Evolutionary conservation across 2,329 filamentous ascomycete species (phyloP), one percentile per base, ranked within the genome.

Genomic region (Fusarium redolens): DNA sequence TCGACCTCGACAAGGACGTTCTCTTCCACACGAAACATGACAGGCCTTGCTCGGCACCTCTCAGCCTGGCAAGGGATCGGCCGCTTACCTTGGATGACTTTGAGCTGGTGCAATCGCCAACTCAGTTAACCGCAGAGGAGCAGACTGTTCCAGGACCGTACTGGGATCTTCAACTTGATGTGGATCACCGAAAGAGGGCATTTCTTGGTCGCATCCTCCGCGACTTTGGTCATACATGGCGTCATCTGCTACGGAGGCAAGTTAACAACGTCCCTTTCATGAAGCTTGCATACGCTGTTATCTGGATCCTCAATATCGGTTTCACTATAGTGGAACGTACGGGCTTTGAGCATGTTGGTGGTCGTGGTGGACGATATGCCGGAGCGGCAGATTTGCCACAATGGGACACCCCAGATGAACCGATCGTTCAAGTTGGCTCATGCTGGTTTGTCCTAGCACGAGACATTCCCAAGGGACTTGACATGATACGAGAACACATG

Each of bases 381-480:
- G 1, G 31, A 20, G n/a, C 68, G 3, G 20, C 30, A 31, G 51
- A 75, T 31, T 51, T 77, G 3, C 71, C 75, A 62, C 38, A 6
- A 35, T 78, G 69, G 74, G 55, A 74, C 22, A 40, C 51, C 1
- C 71, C 75, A 2, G 35, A 65, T 4, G 40, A 28, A 20, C 61
- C 52, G 11, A 17, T 74, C 5, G 47, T 76, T 17, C 57, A 61
- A n/a, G 55, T 41, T 10, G 65, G 70, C 13, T 65, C 69, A 8
- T 71, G 61, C 18, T 77, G 69, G 74, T 69, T 77, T 69, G 50
- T 50, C 30, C 14, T 75, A 6, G 38, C 62, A 37, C 60, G 68
- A 14, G 48, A 75, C 3, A 60, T 47, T 4, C 15, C 13, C 5
- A 52, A 69, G 15, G 76, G 74, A 3, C 28, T 76, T 5, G n/a